Conservation (phyloP, 306 rosid species). For the Dryas drummondii region DNA sequence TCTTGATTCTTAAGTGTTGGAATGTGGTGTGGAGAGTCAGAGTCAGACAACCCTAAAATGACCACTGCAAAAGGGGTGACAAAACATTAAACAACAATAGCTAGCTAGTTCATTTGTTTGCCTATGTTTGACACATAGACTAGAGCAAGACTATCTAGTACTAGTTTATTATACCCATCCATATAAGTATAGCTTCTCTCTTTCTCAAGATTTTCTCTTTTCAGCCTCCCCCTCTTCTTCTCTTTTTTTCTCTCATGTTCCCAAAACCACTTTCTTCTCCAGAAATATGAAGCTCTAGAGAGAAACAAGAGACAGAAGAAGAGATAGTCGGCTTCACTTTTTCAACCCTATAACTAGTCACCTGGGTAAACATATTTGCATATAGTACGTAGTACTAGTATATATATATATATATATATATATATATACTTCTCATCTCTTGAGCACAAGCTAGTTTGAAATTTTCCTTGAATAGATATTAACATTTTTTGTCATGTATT, state of each 20-base stretch:
- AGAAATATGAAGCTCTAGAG: slow-evolving; percentile 5
- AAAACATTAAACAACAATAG: slow-evolving; percentile 13
- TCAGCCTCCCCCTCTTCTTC: slow-evolving; percentile 37
- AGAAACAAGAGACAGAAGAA: slow-evolving; percentile 6
- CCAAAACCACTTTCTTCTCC: slow-evolving; percentile 24
- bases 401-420: too few relatives aligned
- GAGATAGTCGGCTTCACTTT: slow-evolving; percentile 7
- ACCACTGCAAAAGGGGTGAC: slow-evolving; percentile 51
- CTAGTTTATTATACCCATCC: slow-evolving; percentile 2
- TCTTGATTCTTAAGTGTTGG: slow-evolving; percentile 51
- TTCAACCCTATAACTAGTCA: slow-evolving; percentile 34
- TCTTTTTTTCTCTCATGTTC: slow-evolving; percentile 21
- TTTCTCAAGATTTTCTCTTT: slow-evolving; percentile 44
- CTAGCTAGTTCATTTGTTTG: slow-evolving; percentile 5
- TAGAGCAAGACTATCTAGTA: background rate
- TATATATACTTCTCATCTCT: too few relatives aligned
- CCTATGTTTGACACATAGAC: slow-evolving; percentile 1
- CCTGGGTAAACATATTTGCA: slow-evolving; percentile 16
- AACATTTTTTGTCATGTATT: too few relatives aligned
- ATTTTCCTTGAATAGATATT: too few relatives aligned
- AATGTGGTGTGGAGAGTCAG: slow-evolving; percentile 32
- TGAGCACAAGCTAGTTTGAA: too few relatives aligned
- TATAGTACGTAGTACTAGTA: too few relatives aligned
- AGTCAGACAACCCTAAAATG: slow-evolving; percentile 48
- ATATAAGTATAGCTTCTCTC: slow-evolving; percentile 37